Base-by-base conservation (phyloP, 2,329 filamentous ascomycete species). In the Penicillium sp. region DNA sequence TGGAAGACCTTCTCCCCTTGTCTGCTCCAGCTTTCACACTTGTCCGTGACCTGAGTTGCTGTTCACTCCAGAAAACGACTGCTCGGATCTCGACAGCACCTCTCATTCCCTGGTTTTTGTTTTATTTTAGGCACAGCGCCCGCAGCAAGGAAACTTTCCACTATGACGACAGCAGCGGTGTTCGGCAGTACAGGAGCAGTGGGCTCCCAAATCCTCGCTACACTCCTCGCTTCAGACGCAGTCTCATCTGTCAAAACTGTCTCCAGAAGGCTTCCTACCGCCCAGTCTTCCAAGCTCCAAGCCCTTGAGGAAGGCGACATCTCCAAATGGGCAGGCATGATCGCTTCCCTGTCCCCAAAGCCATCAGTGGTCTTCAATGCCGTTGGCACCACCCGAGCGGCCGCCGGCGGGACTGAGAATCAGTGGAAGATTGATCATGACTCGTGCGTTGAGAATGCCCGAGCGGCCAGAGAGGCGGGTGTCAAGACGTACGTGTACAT, bases 381-480 rank as follows among this genome's bases (percentile, higher is more conserved):
- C 4, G 55, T 67, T 7, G 64, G 64, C 18, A 67, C 64, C 8
- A 67, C 62, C 2, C 45, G 45, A 26, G 59, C 58, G 3, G 44
- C 50, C 15, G 63, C 63, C 3, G 64, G 64, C 1, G 54, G 62
- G 9, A 29, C 65, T 26, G 43, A 56, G 33, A 59, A 63, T 9
- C 64, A 67, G 41, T 61, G 62, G 59, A 61, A 59, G 36, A 65
- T 67, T 39, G 64, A 67, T 44, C 63, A 67, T 39, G 64, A 67
- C 39, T 36, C 60, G 21, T 61, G 57, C 34, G 49, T 67, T 7
- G 62, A 64, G 36, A 63, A 57, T 19, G 63, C 63, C 8, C 50
- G 53, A 36, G 63, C 61, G 17, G 63, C 63, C 19, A 66, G 65
- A 39, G 52, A 51, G 9, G 61, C 61, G 0, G 64, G 62, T 1